These are phyloP conservation scores for Phytophthora ramorum DNA, from an alignment of 352 stramenopile genomes.

Conservation along the genomic window DNA sequence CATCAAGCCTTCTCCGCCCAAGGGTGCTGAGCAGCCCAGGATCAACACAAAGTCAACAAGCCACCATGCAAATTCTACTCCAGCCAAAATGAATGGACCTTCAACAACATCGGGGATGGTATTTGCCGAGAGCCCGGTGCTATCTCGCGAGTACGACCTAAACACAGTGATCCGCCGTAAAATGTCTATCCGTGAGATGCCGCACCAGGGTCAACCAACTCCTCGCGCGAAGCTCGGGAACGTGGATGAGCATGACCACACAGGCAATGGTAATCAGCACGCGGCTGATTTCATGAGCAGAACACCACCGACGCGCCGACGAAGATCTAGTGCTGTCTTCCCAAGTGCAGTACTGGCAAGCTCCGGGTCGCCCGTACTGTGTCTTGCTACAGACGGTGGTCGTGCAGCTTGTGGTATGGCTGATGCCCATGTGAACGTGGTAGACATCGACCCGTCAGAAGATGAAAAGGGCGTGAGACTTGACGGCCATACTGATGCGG, in stretches of 20 bases:
- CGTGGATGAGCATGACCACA: neutral
- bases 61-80: neutral
- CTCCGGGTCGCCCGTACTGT: slow-evolving; percentile 52
- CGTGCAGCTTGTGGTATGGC: slow-evolving; percentile 61
- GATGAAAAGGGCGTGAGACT: slow-evolving; percentile 49
- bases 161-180: slow-evolving; percentile 83
- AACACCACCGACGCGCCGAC: slow-evolving; percentile 31
- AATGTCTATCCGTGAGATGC: slow-evolving; percentile 66
- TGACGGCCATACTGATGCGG: slow-evolving; percentile 63
- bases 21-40: slow-evolving; percentile 26
- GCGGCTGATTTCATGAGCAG: slow-evolving; percentile 32
- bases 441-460: slow-evolving; percentile 42
- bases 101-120: slow-evolving; percentile 6
- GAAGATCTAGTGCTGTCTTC: slow-evolving; percentile 33
- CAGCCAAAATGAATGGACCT: slow-evolving; percentile 2
- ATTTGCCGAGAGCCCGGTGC: slow-evolving; percentile 43
- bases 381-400: slow-evolving; percentile 54
- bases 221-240: slow-evolving; percentile 8
- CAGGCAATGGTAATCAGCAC: slow-evolving; percentile 15
- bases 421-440: slow-evolving; percentile 48
- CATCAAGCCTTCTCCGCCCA: slow-evolving; percentile 43
- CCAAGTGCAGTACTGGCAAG: slow-evolving; percentile 31
- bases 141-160: slow-evolving; percentile 74
- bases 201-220: slow-evolving; percentile 15
- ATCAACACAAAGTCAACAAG: slow-evolving; percentile 20